phyloP scores from a whole-genome alignment of 2,329 filamentous ascomycete species.

The Colletotrichum tanaceti region DNA sequence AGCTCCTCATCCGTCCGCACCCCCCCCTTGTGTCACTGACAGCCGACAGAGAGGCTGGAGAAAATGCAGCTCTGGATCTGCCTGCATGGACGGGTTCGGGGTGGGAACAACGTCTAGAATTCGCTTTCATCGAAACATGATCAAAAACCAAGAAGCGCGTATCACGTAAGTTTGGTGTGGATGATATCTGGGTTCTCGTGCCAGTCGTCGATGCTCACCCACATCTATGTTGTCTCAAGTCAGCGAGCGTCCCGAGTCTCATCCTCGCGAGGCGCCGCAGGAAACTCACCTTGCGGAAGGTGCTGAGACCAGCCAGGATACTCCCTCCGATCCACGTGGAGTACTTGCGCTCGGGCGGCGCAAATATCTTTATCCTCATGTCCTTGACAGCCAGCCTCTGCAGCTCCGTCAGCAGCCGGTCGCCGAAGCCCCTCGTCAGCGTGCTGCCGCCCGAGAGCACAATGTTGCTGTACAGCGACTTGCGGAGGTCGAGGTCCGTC shows the following conservation, averaged over 20 bases:
- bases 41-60: background rate
- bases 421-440: slow-evolving; percentile 95
- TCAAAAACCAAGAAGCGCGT: slow-evolving; percentile 14
- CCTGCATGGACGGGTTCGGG: slow-evolving; percentile 5
- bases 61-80: slow-evolving; percentile 12
- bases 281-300: slow-evolving; percentile 86
- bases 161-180: slow-evolving; percentile 93
- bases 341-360: slow-evolving; percentile 96
- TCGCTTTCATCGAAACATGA: slow-evolving; percentile 15
- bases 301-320: slow-evolving; percentile 95
- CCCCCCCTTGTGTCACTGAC: background rate
- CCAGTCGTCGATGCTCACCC: slow-evolving; percentile 99
- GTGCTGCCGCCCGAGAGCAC: slow-evolving; percentile 96
- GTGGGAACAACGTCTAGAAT: slow-evolving; percentile 4
- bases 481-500: slow-evolving; percentile 95
- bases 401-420: slow-evolving; percentile 90
- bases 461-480: slow-evolving; percentile 94
- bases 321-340: slow-evolving; percentile 99
- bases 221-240: slow-evolving; percentile 75
- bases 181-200: slow-evolving; percentile 99
- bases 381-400: slow-evolving; percentile 96
- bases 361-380: slow-evolving; percentile 99
- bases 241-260: background rate
- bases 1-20: background rate
- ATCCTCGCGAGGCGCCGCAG: background rate